Conservation (phyloP, 2,329 filamentous ascomycete species). For the Tolypocladium endophyticum region DNA sequence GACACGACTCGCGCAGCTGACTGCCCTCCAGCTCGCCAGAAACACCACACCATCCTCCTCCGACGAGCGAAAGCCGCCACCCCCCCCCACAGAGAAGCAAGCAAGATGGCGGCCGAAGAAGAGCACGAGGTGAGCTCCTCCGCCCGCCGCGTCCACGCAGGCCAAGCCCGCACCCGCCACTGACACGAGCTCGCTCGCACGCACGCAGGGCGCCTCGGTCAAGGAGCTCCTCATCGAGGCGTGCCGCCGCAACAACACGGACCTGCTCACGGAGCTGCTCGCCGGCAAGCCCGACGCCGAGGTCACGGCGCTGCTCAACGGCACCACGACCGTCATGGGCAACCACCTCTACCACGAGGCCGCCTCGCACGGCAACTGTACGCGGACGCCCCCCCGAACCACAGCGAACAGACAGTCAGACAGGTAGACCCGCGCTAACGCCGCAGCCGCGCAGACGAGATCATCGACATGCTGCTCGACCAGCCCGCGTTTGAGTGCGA, state of each 20-base stretch:
- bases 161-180: no score
- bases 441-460: conserved; percentile 51
- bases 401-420: no score
- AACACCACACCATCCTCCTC: background rate
- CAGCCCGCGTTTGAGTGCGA: conserved; percentile 81
- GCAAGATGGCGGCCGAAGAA: conserved; percentile 7
- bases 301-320: conserved; percentile 72
- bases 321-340: conserved; percentile 73
- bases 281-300: conserved; percentile 49
- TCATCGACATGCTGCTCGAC: conserved; percentile 74
- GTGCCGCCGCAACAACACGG: conserved; percentile 84
- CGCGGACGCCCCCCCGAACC: conserved; percentile 22
- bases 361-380: conserved; percentile 76
- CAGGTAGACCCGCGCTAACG: no score
- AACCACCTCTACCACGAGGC: conserved; percentile 87
- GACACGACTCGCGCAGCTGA: background rate
- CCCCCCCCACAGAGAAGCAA: background rate
- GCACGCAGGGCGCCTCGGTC: conserved; percentile 64
- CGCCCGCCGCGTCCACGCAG: background rate
- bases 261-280: conserved; percentile 70
- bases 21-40: background rate
- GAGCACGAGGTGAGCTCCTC: conserved; percentile 9
- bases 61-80: background rate
- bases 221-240: conserved; percentile 85
- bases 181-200: background rate